A percentile compares a stretch with the other conserved stretches of the same genome.
These are phyloP conservation scores for Solanum sejunctum DNA, from an alignment of 257 asterid genomes.

Conservation along the genomic window DNA sequence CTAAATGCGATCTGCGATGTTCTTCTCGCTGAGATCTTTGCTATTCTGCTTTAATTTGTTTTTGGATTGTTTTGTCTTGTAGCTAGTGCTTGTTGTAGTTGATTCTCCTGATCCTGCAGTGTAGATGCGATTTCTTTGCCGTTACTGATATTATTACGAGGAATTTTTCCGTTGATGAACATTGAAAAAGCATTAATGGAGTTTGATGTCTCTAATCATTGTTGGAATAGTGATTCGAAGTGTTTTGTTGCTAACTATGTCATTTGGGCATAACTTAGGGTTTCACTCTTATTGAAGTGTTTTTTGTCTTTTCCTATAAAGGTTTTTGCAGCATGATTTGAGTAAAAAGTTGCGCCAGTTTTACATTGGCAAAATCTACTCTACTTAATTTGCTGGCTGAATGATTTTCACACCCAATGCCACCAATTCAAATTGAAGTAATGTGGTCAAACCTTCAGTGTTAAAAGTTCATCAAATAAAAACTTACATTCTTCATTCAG, in stretches of 20 bases:
- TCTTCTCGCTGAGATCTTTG: background rate
- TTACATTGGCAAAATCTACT: background rate
- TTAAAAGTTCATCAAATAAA: background rate
- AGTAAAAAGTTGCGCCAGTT: background rate
- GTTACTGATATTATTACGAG: background rate
- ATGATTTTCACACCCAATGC: background rate
- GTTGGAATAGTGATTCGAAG: background rate
- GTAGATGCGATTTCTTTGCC: background rate
- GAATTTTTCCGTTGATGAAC: background rate
- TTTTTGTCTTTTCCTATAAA: background rate
- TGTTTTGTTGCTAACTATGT: background rate
- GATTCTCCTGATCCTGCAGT: background rate
- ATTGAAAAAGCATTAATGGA: background rate
- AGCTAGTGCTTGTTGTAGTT: background rate
- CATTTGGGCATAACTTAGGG: background rate
- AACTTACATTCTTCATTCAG: background rate
- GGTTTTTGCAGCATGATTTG: background rate
- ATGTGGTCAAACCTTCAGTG: background rate
- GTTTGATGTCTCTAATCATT: background rate
- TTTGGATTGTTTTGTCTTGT: background rate
- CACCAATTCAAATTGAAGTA: background rate
- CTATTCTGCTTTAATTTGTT: background rate
- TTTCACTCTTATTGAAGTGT: background rate
- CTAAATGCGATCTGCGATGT: background rate
- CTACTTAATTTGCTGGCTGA: background rate